Conservation (phyloP, 768 basidiomycete genomes). For the Lactarius indigo region DNA sequence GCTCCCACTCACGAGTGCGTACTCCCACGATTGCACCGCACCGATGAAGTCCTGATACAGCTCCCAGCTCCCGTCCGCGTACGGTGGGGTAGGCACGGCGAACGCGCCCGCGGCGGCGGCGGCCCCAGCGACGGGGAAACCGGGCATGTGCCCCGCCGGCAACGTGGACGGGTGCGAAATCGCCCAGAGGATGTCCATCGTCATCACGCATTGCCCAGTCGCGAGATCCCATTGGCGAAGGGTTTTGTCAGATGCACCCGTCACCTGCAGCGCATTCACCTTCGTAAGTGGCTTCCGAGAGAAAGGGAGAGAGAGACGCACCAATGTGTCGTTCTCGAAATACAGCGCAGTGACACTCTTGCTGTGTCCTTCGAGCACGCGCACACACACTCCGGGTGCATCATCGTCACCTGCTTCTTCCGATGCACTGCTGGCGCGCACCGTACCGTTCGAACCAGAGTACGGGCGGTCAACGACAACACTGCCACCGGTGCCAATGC, state of each 20-base stretch:
- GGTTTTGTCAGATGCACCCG: conserved; percentile 97
- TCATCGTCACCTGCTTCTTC: neutral
- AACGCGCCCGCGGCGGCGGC: conserved; percentile 62
- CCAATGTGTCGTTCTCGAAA: conserved; percentile 92
- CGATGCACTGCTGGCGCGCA: conserved; percentile 31
- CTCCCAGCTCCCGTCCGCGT: conserved; percentile 87
- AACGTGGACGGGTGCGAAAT: conserved; percentile 79
- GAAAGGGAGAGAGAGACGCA: conserved; percentile 37
- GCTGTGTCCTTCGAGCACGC: conserved; percentile 84
- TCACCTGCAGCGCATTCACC: conserved; percentile 56
- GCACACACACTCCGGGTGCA: conserved; percentile 54
- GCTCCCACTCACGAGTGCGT: conserved; percentile 94
- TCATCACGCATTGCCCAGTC: conserved; percentile 97
- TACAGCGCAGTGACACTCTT: conserved; percentile 92
- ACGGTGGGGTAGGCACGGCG: conserved; percentile 81
- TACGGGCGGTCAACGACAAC: conserved; percentile 33
- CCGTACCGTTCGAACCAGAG: conserved; percentile 38
- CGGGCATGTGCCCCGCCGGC: conserved; percentile 40
- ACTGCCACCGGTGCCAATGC: conserved; percentile 30
- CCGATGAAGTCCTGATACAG: conserved; percentile 98
- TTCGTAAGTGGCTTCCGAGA: neutral
- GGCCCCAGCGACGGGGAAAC: conserved; percentile 49
- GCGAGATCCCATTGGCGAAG: conserved; percentile 97
- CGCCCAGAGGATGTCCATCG: conserved; percentile 99
- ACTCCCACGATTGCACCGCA: conserved; percentile 97